Conservation (phyloP, 768 basidiomycete genomes). For the Mycena latifolia region DNA sequence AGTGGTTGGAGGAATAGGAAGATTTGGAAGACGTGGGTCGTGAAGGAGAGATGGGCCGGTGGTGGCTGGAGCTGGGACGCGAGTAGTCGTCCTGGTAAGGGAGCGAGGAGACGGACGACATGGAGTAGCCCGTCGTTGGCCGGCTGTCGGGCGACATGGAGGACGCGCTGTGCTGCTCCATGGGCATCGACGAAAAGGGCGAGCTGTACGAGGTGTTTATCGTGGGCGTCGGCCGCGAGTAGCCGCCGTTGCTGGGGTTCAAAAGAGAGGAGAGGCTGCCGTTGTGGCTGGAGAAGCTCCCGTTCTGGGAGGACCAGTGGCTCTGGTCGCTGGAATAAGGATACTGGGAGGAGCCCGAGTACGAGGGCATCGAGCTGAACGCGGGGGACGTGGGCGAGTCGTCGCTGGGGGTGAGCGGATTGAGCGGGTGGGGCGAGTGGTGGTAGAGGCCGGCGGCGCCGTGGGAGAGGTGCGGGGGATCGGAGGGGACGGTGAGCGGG, state of each 20-base stretch:
- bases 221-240: slow-evolving; percentile 72
- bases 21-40: slow-evolving; percentile 80
- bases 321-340: slow-evolving; percentile 67
- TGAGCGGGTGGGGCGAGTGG: slow-evolving; percentile 71
- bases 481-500: slow-evolving; percentile 86
- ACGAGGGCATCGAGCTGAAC: slow-evolving; percentile 58
- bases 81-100: slow-evolving; percentile 84
- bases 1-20: slow-evolving; percentile 66
- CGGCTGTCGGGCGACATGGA: slow-evolving; percentile 89
- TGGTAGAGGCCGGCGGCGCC: slow-evolving; percentile 66
- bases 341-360: slow-evolving; percentile 70
- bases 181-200: slow-evolving; percentile 77
- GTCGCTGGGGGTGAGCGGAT: slow-evolving; percentile 78
- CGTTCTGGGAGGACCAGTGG: slow-evolving; percentile 65
- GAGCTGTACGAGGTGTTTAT: slow-evolving; percentile 81
- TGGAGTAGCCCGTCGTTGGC: slow-evolving; percentile 88
- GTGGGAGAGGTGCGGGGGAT: slow-evolving; percentile 72
- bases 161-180: slow-evolving; percentile 79
- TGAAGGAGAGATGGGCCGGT: slow-evolving; percentile 75
- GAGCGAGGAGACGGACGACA: slow-evolving; percentile 83
- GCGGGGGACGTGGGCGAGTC: slow-evolving; percentile 69
- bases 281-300: slow-evolving; percentile 72
- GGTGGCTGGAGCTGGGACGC: slow-evolving; percentile 81
- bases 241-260: slow-evolving; percentile 74
- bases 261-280: slow-evolving; percentile 83